Evolutionary conservation across 2,329 filamentous ascomycete genomes (phyloP), one percentile per base, ranked within the genome.

Genomic region (Arthrobotrys entomopaga): DNA sequence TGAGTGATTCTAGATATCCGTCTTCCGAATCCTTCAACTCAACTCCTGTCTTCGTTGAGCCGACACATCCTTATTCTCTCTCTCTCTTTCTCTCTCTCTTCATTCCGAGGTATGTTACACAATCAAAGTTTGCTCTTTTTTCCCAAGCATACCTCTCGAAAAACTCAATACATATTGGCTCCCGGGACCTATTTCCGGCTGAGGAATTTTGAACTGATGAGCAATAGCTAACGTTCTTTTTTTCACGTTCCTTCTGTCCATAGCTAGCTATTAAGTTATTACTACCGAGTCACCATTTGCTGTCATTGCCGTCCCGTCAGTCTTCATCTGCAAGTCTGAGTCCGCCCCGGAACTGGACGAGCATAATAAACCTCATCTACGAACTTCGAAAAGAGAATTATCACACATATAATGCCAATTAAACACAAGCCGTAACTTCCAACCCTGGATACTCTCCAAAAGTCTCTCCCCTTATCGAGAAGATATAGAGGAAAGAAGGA

Each of bases 361-460:
- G 6, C 29, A 34, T 34, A 34, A 34, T 34, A 34, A n/a, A 34
- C 29, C 29, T 34, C 29, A 34, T 8, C 29, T 34, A 34, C 29
- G 29, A 34, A 5, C 29, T 7, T 34, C 29, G 29, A 50, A 7
- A 42, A 8, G 20, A n/a, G n/a, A n/a, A n/a, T n/a, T n/a, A 20
- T 42, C 42, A 42, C 57, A 16, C 56, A 42, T 74, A 74, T 74
- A 66, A 74, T 74, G 70, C 70, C 70, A 74, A 74, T 74, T 67
- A 74, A 74, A 63, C 70, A 74, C 63, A 74, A 67, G 52, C 70
- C 70, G 70, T 74, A 74, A n/a, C 70, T 54, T 56, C 48, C 54
- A 54, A 66, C 34, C 50, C 70, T 74, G 63, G 63, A 74, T 64
- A 67, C 52, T 58, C 70, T 74, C 70, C 63, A 67, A 50, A 60